Evolutionary conservation across 1,284 basidiomycete genomes (phyloP).

Genomic region (Lignosus rhinocerotis): DNA sequence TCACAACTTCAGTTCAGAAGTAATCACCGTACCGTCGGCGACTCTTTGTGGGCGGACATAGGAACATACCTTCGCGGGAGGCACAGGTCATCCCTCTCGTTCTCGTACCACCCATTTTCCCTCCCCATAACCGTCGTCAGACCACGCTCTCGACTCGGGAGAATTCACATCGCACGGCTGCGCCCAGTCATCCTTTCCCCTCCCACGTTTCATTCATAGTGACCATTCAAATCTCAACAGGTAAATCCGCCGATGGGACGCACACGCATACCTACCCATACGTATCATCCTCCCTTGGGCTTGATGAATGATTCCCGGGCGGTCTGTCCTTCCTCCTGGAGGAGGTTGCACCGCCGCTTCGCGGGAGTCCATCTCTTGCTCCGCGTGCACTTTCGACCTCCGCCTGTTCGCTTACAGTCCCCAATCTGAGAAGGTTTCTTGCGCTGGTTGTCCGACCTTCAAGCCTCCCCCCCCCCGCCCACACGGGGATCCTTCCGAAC

Average conservation of each 20-base stretch:
- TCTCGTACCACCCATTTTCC: conserved; percentile 2
- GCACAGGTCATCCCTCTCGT: background rate
- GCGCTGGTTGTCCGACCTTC: no score
- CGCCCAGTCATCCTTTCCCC: background rate
- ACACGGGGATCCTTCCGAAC: background rate
- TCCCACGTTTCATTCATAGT: conserved; percentile 8
- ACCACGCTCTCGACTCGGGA: background rate
- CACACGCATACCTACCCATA: background rate
- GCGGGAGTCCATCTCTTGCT: background rate
- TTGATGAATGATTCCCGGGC: background rate
- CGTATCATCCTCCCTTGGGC: no score
- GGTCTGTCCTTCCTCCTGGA: no score
- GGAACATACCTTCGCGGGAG: conserved; percentile 19
- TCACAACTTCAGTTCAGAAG: background rate
- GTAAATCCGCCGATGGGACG: conserved; percentile 9
- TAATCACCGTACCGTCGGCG: conserved; percentile 9
- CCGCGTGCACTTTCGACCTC: background rate
- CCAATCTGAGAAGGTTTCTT: no score
- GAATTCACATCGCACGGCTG: background rate
- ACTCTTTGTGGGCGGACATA: background rate
- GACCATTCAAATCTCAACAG: background rate
- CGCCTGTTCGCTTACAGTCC: background rate
- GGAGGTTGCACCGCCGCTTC: background rate
- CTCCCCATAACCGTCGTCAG: background rate
- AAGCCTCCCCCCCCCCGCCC: background rate